Base-by-base conservation (phyloP, 371 early-diverging fungal genomes). In the Circinella minor region DNA sequence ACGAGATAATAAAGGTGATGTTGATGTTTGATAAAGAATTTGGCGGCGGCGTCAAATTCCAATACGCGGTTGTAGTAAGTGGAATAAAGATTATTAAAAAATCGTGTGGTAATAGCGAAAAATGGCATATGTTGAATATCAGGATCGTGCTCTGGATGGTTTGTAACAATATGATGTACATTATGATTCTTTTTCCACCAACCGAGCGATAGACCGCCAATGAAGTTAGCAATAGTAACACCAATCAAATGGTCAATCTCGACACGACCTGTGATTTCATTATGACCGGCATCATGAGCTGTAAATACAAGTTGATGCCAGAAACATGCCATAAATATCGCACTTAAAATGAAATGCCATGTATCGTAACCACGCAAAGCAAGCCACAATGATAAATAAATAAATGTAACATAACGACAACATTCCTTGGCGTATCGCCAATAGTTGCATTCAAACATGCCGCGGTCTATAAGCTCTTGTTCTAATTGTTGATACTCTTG, bases 101-200 rank as follows among this genome's bases (percentile, higher is more conserved):
- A 89, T 37, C 88, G 83, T 49, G 93, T 89, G 13, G 94, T 90
- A 64, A 98, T 86, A 20, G 98, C 97, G 67, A 97, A 86, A 81
- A 98, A 96, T 46, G 98, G 98, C 79, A 98, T 63, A 74, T 96
- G 98, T 80, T 98, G 98, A 71, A 98, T 96, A 80, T 98, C 98
- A 0, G 98, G 98, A 77, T 98, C 98, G 83, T 97, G 92, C 74
- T 94, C 94, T 0, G 91, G 90, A 74, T 94, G 89, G 80, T 94
- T 95, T 71, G 95, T 94, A 59, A 93, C 87, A 55, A 95, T 91
- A 77, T 95, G 98, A 81, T 98, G 98, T 18, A 96, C 95, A 77
- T 97, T 94, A 80, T 98, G 98, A 78, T 88, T 94, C 68, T 91
- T 86, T 76, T 96, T 97, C 98, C 98, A 98, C 98, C 98, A 98